Percentiles rank a stretch among this genome's conserved stretches.
Conservation (phyloP, 2,329 filamentous ascomycete genomes). For the Tolypocladium sp. region DNA sequence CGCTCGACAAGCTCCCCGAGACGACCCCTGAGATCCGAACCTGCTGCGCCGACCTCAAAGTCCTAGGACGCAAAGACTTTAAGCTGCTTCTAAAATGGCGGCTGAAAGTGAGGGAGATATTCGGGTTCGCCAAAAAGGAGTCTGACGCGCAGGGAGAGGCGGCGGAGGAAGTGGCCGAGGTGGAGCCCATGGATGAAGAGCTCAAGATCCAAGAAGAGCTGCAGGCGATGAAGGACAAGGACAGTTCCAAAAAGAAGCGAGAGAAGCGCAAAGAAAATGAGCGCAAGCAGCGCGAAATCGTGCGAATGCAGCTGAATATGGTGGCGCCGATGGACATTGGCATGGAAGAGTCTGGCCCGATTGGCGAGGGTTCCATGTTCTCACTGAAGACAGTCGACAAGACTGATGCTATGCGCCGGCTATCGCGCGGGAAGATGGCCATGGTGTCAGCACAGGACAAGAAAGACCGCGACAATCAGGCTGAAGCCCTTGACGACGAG, state of each 20-base stretch:
- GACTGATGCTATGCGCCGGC: slow-evolving; percentile 54
- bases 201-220: slow-evolving; percentile 82
- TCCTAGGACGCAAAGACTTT: slow-evolving; percentile 91
- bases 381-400: slow-evolving; percentile 74
- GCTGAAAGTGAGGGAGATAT: slow-evolving; percentile 78
- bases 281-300: slow-evolving; percentile 84
- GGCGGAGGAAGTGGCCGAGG: slow-evolving; percentile 64
- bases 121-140: slow-evolving; percentile 77
- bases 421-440: slow-evolving; percentile 66
- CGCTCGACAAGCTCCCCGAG: slow-evolving; percentile 75
- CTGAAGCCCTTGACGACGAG: slow-evolving; percentile 47
- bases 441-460: slow-evolving; percentile 47
- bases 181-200: slow-evolving; percentile 92
- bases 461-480: slow-evolving; percentile 50
- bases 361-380: slow-evolving; percentile 79
- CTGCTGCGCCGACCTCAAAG: slow-evolving; percentile 77
- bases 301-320: slow-evolving; percentile 98
- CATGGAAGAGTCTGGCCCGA: slow-evolving; percentile 72
- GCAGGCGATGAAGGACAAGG: slow-evolving; percentile 71
- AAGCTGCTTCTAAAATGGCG: slow-evolving; percentile 84
- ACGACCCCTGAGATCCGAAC: slow-evolving; percentile 74
- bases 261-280: slow-evolving; percentile 85
- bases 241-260: slow-evolving; percentile 67
- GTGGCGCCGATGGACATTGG: slow-evolving; percentile 91
- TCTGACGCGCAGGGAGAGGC: slow-evolving; percentile 31